Evolutionary conservation across 1,284 basidiomycete species (phyloP), one percentile per base, ranked within the genome.

Genomic region (Singerocomus inundabilis): DNA sequence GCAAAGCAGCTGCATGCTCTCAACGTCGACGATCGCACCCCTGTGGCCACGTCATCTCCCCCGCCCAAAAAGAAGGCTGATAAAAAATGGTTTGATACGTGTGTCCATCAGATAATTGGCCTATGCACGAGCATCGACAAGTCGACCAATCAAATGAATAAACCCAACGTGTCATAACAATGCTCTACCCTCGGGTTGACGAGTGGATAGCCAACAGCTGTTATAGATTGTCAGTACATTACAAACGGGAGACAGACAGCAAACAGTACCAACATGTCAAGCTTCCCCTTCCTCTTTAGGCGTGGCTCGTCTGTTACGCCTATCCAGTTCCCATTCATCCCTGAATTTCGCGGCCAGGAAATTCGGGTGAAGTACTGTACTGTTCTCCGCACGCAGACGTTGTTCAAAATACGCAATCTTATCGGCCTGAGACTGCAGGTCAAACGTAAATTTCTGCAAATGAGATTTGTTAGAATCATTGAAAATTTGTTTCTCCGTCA

Each of bases 401-500:
- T 84, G 81, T 59, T 88, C 85, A 53, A 85, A 89, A 2, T 73
- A 71, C 15, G 74, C 66, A 35, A 90, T 84, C 66, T 85, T 88
- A 55, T 89, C 85, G 13, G 74, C 73, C 48, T 85, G 79, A 0
- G 74, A 76, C 64, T 87, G 84, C n/a, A 90, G 66, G 64, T 88
- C 83, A 58, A 90, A 90, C 0, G 74, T 70, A 30, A 72, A 70
- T 50, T 73, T 75, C 87, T 89, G 59, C n/a, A 44, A 8, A 30
- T 7, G 26, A 30, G 25, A 6, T 16, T 32, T n/a, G 57, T 53
- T 54, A 54, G 54, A 28, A 37, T 33, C 26, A 35, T 37, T n/a
- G 16, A 29, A 3, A 13, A 44, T 1, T 30, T 35, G 37, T 44
- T 33, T 32, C 38, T 15, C 2, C 0, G 32, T 44, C 25, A 35